These are phyloP conservation scores for Phytophthora pinifolia DNA, from an alignment of 352 stramenopile species.

Conservation along the genomic window DNA sequence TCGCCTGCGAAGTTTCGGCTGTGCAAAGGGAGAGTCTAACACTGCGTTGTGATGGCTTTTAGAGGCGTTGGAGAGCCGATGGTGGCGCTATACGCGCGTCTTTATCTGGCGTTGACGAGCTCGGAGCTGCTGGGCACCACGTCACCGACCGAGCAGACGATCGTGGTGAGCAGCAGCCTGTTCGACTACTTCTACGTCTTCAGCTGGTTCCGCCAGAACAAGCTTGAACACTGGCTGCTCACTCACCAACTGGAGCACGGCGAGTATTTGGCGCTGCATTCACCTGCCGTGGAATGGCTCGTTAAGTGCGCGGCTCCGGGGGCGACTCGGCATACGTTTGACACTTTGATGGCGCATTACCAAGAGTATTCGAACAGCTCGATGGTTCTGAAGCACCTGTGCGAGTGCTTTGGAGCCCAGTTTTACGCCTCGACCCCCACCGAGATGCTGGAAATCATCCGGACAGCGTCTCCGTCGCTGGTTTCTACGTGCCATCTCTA, in stretches of 20 bases:
- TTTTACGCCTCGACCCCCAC: slow-evolving; percentile 60
- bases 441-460: slow-evolving; percentile 74
- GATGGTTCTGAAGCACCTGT: slow-evolving; percentile 90
- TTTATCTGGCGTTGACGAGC: slow-evolving; percentile 80
- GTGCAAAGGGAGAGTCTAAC: slow-evolving; percentile 6
- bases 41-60: slow-evolving; percentile 14
- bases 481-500: slow-evolving; percentile 71
- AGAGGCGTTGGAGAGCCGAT: slow-evolving; percentile 89
- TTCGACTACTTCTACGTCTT: slow-evolving; percentile 91
- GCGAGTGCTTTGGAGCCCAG: slow-evolving; percentile 64
- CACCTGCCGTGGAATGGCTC: slow-evolving; percentile 87
- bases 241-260: slow-evolving; percentile 52
- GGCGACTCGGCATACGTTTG: slow-evolving; percentile 49
- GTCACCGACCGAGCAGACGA: slow-evolving; percentile 37
- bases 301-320: slow-evolving; percentile 64
- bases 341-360: slow-evolving; percentile 77
- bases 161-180: slow-evolving; percentile 67
- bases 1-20: slow-evolving; percentile 10
- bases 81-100: slow-evolving; percentile 81
- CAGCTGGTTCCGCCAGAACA: slow-evolving; percentile 59
- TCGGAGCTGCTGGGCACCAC: slow-evolving; percentile 51
- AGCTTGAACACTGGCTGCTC: slow-evolving; percentile 53
- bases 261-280: slow-evolving; percentile 81
- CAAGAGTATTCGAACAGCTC: slow-evolving; percentile 80
- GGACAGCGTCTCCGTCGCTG: slow-evolving; percentile 47